phyloP scores from a whole-genome alignment of 2,329 filamentous ascomycete species.

The Phialophora verrucosa region DNA sequence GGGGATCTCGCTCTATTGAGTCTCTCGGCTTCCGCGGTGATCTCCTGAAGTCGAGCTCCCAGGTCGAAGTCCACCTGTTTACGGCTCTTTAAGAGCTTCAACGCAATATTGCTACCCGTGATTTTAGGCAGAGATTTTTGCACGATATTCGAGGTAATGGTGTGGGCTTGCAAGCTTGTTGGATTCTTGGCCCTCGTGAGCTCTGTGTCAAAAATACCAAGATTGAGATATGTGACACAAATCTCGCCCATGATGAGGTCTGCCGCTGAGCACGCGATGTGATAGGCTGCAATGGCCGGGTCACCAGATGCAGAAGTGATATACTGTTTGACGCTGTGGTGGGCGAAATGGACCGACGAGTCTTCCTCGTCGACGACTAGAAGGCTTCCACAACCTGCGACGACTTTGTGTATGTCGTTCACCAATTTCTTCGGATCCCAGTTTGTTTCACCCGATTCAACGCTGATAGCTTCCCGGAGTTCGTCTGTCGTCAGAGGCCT shows the following conservation, averaged over 20 bases:
- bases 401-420: conserved; percentile 32
- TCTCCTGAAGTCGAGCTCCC: not conserved
- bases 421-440: conserved; percentile 23
- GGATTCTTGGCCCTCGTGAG: not conserved
- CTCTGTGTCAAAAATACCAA: conserved; percentile 19
- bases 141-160: conserved; percentile 10
- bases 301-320: conserved; percentile 12
- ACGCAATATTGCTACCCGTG: conserved; percentile 8
- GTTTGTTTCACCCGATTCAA: conserved; percentile 19
- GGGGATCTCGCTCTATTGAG: not conserved
- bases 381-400: conserved; percentile 31
- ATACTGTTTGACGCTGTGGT: conserved; percentile 27
- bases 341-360: conserved; percentile 25
- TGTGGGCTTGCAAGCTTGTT: not conserved
- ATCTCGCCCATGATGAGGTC: conserved; percentile 23
- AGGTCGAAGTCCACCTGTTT: not conserved
- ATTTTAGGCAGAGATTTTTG: not conserved
- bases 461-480: conserved; percentile 23
- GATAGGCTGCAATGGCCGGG: not conserved
- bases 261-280: not conserved
- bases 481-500: conserved; percentile 25
- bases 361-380: conserved; percentile 35
- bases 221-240: conserved; percentile 30
- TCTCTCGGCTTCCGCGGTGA: not conserved
- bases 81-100: conserved; percentile 13